Evolutionary conservation across 1,139 yeast species (phyloP), one percentile per base, ranked within the genome.

Genomic region (Diutina sp.): DNA sequence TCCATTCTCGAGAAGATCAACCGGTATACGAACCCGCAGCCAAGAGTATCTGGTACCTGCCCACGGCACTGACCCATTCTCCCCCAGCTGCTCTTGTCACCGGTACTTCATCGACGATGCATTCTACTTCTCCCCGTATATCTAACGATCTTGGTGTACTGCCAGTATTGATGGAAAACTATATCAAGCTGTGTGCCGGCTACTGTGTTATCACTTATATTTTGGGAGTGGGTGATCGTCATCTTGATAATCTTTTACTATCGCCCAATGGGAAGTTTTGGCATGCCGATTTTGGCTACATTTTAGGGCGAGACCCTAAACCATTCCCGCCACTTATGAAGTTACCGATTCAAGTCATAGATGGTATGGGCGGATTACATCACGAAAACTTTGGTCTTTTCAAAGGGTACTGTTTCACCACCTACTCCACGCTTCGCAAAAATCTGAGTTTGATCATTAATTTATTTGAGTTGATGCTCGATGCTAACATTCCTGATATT

Each of bases 261-360:
- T 78, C 84, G 6, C 73, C 71, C 32, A 87, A 87, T 67, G 97
- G 89, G 2, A 90, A 85, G 66, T 90, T 90, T 66, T 90, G 95
- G 82, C 97, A 90, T 70, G 98, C 97, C 1, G 99, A 95, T 70
- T 95, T 90, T 69, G 99, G 99, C 0, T 95, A 93, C 66, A 91
- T 95, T 55, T 72, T 95, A 56, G 99, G 99, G 0, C 84, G 93
- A 57, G 99, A 95, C 67, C 99, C 99, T 2, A 95, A 95, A 66
- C 98, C 98, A 9, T 95, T 95, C 70, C 98, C 99, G 8, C 99
- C 99, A 0, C 77, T 93, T 71, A 93, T 95, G 98, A 95, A 95
- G 66, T 74, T 95, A 46, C 99, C 99, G 0, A 93, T 95, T 55
- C 99, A 95, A 69, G 88, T 95, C 28, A 88, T 95, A 53, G 99